phyloP scores from a whole-genome alignment of 306 rosid genomes.

The Myrica gale region DNA sequence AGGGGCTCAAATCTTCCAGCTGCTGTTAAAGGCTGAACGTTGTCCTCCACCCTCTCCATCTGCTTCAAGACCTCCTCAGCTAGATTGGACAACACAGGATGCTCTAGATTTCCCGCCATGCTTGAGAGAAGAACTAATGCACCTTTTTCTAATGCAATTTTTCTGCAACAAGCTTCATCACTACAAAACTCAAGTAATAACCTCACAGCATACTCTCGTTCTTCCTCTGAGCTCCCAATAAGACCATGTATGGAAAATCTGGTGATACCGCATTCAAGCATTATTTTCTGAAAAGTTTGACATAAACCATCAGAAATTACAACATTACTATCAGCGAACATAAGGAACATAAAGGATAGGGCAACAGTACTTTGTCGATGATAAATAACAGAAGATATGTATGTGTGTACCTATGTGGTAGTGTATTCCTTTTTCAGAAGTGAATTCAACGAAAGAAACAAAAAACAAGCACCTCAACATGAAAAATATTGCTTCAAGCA shows the following conservation, averaged over 20 bases:
- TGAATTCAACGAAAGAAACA: background rate
- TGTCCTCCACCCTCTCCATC: slow-evolving; percentile 50
- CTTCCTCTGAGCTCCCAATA: slow-evolving; percentile 56
- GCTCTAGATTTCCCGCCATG: slow-evolving; percentile 46
- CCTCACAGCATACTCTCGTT: slow-evolving; percentile 57
- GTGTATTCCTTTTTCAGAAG: background rate
- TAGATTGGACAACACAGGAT: slow-evolving; percentile 43
- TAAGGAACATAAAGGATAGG: background rate
- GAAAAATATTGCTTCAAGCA: background rate
- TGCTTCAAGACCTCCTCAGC: slow-evolving; percentile 56
- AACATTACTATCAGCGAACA: background rate
- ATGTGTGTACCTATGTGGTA: too few relatives aligned
- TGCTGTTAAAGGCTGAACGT: slow-evolving; percentile 47
- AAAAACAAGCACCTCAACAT: background rate
- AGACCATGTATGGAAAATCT: slow-evolving; percentile 66
- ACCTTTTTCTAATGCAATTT: slow-evolving; percentile 61
- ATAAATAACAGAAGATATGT: too few relatives aligned
- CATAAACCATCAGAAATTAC: slow-evolving; percentile 19
- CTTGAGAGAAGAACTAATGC: slow-evolving; percentile 61
- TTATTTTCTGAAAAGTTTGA: slow-evolving; percentile 35
- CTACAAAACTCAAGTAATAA: slow-evolving; percentile 50
- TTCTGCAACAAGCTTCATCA: slow-evolving; percentile 52
- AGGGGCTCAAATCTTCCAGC: slow-evolving; percentile 62
- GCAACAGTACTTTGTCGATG: too few relatives aligned
- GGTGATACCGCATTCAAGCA: slow-evolving; percentile 55